Evolutionary conservation across 176 grass and related monocot genomes (phyloP).

Genomic region (bread wheat (Triticum aestivum)): IWGSC_CS_RefSeq_v2.1 NC_057811.1:45434223-45434722

Average conservation of each 20-base stretch:
- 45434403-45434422: background rate
- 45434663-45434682: background rate
- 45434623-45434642: background rate
- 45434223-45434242: background rate
- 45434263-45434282: background rate
- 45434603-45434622: no score
- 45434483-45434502: background rate
- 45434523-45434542: slow-evolving; percentile 7
- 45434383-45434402: background rate
- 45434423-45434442: background rate
- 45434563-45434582: background rate
- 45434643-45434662: background rate
- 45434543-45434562: background rate
- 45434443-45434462: background rate
- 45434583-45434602: background rate
- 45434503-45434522: background rate
- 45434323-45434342: no score
- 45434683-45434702: background rate
- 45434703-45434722: background rate
- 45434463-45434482: background rate
- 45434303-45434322: no score
- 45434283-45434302: no score
- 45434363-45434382: no score
- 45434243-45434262: background rate
- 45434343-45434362: no score